Evolutionary conservation across 2,329 filamentous ascomycete species (phyloP), one percentile per base, ranked within the genome.

Genomic region (Onygenales sp.): DNA sequence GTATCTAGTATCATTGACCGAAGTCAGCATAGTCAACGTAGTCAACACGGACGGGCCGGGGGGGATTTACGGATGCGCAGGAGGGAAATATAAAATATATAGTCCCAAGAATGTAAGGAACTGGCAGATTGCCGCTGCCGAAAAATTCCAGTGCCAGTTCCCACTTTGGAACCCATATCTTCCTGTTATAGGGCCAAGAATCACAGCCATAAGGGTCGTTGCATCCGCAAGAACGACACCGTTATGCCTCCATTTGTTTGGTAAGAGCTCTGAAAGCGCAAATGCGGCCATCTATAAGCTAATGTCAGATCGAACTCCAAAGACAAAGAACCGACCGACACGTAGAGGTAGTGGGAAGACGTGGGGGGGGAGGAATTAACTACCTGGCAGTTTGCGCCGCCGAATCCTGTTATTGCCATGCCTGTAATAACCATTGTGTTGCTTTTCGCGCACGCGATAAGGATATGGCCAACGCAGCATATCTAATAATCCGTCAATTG

Each of bases 201-300:
- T 69, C 8, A 77, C 73, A 2, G 71, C 69, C 52, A 78, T 63
- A 47, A 73, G 73, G 11, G 74, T 70, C 2, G 67, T 67, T 21
- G 68, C 58, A 57, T 74, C 72, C 3, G 73, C 72, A 44, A 77
- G 63, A 2, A 72, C 69, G 52, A 75, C 69, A 37, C 67, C 70
- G 33, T 70, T 72, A 57, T 76, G 71, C 51, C 74, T 62, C 72
- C 73, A 76, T 59, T 76, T 77, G 62, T 76, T 76, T 0, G 74
- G 74, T 2, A 77, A 66, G 21, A 77, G 67, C 56, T 76, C 74
- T 5, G 73, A 71, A 6, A 77, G 67, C 6, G 70, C 72, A 59
- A 76, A 74, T 42, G 71, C 73, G 13, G 70, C 74, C 52, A 67
- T 62, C 60, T 65, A 46, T 34, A 46, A 50, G 32, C 36, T 9